Percentiles rank a stretch among this genome's conserved stretches.
phyloP scores from a whole-genome alignment of 176 grass and related monocot genomes.

The Calamus simplicifolius region DNA sequence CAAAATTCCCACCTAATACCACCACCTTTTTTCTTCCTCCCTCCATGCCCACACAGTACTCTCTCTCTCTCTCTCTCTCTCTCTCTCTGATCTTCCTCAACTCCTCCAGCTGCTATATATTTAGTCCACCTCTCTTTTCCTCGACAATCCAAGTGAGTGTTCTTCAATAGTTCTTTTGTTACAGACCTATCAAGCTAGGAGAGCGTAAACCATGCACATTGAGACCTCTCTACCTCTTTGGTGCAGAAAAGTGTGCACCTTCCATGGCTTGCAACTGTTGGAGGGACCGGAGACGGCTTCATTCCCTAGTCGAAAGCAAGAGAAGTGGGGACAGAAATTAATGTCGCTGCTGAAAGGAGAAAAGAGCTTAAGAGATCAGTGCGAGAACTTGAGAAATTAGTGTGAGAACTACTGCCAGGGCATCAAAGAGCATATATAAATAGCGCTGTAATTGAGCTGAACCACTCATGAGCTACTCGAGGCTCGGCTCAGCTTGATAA shows the following conservation, averaged over 20 bases:
- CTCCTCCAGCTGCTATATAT: background rate
- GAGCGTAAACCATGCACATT: background rate
- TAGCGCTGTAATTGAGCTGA: no score
- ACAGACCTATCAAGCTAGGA: background rate
- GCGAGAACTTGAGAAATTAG: no score
- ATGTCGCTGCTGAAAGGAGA: constrained; percentile 16
- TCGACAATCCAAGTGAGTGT: constrained; percentile 20
- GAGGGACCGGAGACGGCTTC: constrained; percentile 23
- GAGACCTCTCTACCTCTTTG: constrained; percentile 12
- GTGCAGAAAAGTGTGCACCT: constrained; percentile 55
- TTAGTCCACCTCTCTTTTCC: constrained; percentile 15
- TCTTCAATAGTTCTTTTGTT: background rate
- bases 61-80: no score
- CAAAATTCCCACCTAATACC: background rate
- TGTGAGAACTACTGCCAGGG: no score
- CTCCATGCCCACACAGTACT: constrained; percentile 45
- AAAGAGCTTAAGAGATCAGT: constrained; percentile 43
- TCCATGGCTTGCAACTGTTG: constrained; percentile 51
- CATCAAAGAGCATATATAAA: constrained; percentile 78
- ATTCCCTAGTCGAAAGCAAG: background rate
- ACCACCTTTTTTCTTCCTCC: background rate
- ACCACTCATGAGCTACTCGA: no score
- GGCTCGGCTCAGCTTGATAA: no score
- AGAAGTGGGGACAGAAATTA: constrained; percentile 1
- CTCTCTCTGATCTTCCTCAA: constrained; percentile 23